A percentile compares a stretch with the other conserved stretches of the same genome.
These are phyloP conservation scores for Fusarium circinatum DNA, from an alignment of 2,329 filamentous ascomycete species.

Conservation along the genomic window DNA sequence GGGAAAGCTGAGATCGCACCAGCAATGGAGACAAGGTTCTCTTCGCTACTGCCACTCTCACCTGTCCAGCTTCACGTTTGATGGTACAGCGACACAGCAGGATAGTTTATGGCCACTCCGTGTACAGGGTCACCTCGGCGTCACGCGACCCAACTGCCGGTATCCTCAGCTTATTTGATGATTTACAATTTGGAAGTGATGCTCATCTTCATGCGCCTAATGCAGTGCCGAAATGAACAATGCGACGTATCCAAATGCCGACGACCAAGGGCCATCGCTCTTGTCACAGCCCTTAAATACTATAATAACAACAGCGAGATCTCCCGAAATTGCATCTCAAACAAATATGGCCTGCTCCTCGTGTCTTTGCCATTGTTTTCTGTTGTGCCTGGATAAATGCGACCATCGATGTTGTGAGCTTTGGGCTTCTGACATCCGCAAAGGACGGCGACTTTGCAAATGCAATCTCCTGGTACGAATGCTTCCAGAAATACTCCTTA, in stretches of 20 bases:
- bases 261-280: background rate
- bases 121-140: background rate
- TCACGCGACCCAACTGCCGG: fast-evolving
- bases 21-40: too few relatives aligned
- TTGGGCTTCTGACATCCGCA: background rate
- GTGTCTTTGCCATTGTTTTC: background rate
- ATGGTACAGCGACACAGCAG: background rate
- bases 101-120: background rate
- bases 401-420: background rate
- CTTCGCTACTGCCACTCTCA: background rate
- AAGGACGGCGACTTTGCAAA: background rate
- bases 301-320: background rate
- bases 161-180: too few relatives aligned
- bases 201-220: background rate
- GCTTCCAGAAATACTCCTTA: too few relatives aligned
- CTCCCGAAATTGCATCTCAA: background rate
- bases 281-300: background rate
- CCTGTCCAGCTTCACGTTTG: background rate
- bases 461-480: background rate
- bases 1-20: background rate
- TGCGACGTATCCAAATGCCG: background rate
- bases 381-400: background rate
- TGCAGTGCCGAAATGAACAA: background rate
- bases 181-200: background rate
- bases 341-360: background rate